Evolutionary conservation across 306 rosid genomes (phyloP), one percentile per base, ranked within the genome.

Genomic region (Rosa chinensis): DNA sequence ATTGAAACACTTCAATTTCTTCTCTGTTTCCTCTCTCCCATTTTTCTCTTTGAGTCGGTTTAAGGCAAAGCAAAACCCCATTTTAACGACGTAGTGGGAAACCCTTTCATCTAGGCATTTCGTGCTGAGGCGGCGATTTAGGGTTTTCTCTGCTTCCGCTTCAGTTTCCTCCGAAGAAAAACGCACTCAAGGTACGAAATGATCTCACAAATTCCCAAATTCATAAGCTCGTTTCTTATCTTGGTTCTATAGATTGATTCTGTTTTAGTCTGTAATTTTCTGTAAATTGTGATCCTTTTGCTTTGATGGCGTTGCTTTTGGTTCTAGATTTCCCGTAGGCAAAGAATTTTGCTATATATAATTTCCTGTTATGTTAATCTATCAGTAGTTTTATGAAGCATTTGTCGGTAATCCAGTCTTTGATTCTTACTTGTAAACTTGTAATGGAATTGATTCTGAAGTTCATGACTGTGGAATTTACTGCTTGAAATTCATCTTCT

Each of bases 41-140:
- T 12, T 16, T 16, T 28, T 48, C 53, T 48, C 20, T 4, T 0
- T 0, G 25, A 28, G 76, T 72, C 62, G 62, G 62, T 48, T 49
- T 32, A 35, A 72, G 25, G 28, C 17, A 49, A 13, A 14, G 63
- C 17, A n/a, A 10, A 73, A 37, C 48, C 66, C 50, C 50, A 32
- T 72, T 32, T 20, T 10, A 14, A 13, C 53, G 53, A 49, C 53
- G 53, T 12, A 32, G 35, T 32, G 35, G 35, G 35, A 32, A 32
- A 32, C 37, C 37, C 37, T 32, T 32, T 32, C 37, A 32, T 32
- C 37, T 2, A 32, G 37, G 37, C 37, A 32, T 32, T 32, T 32
- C 37, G 35, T 73, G 17, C 66, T 10, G 6, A 53, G 77, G 37
- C 50, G 77, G 37, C 50, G 77, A 73, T 73, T 73, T 32, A 73